Evolutionary conservation across 2,329 filamentous ascomycete species (phyloP).

Genomic region (Mycogone perniciosa): DNA sequence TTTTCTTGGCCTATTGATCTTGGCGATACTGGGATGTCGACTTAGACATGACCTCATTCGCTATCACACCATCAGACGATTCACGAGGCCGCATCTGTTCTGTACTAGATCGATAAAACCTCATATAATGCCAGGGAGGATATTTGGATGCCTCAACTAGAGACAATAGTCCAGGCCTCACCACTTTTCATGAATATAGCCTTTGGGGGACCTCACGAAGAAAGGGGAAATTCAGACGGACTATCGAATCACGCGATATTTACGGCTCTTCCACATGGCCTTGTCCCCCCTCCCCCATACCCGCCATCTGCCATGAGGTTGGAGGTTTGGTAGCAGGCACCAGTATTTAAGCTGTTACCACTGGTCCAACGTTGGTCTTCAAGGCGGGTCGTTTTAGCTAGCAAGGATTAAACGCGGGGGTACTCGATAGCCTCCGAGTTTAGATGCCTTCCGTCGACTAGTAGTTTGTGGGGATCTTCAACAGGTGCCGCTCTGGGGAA

Average conservation of each 20-base stretch:
- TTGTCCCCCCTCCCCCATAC: no score
- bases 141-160: background rate
- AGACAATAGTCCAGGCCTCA: background rate
- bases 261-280: no score
- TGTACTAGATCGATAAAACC: no score
- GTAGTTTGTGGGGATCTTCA: background rate
- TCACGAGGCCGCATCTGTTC: no score
- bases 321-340: slow-evolving; percentile 3
- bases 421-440: background rate
- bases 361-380: slow-evolving; percentile 4
- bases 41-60: no score
- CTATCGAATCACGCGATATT: no score
- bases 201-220: no score
- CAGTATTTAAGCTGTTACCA: slow-evolving; percentile 7
- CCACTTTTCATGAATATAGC: background rate
- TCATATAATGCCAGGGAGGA: background rate
- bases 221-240: no score
- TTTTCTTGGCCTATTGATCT: no score
- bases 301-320: background rate
- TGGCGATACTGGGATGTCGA: no score
- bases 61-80: no score
- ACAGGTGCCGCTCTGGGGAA: slow-evolving; percentile 1
- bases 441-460: no score
- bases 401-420: slow-evolving; percentile 8
- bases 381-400: slow-evolving; percentile 1